phyloP scores from a whole-genome alignment of 2,329 filamentous ascomycete species.

The Myrmaecium sp. region DNA sequence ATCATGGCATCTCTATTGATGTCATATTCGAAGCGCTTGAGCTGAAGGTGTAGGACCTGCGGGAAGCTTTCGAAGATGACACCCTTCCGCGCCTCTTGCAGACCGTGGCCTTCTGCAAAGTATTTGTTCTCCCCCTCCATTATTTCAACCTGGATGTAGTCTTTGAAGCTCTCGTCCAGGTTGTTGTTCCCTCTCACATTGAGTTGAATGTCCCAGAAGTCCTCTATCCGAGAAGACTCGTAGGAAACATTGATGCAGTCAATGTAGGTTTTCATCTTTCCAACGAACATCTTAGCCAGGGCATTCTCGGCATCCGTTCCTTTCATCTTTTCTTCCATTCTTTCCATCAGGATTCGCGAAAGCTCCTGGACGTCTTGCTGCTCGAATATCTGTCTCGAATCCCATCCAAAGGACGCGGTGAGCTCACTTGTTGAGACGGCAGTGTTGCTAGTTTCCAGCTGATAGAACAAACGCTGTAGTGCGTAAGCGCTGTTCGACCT shows the following conservation, averaged over 20 bases:
- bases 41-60: constrained; percentile 80
- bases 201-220: constrained; percentile 97
- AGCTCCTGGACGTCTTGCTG: constrained; percentile 97
- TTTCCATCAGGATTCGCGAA: constrained; percentile 91
- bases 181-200: constrained; percentile 92
- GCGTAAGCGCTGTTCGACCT: constrained; percentile 83
- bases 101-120: constrained; percentile 75
- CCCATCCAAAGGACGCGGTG: constrained; percentile 95
- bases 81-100: constrained; percentile 94
- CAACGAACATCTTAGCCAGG: constrained; percentile 79
- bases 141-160: constrained; percentile 93
- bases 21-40: constrained; percentile 97
- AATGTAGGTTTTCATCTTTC: constrained; percentile 97
- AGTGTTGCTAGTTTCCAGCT: constrained; percentile 67
- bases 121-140: constrained; percentile 98
- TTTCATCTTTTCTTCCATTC: constrained; percentile 96
- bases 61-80: constrained; percentile 95
- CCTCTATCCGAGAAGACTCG: constrained; percentile 86
- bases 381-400: constrained; percentile 93
- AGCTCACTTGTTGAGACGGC: constrained; percentile 86
- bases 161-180: constrained; percentile 82
- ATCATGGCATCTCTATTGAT: constrained; percentile 94
- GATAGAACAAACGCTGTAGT: constrained; percentile 85
- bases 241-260: constrained; percentile 97
- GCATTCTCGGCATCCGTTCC: constrained; percentile 82